phyloP scores from a whole-genome alignment of 345 rosid genomes.

The Aurinia saxatilis region DNA sequence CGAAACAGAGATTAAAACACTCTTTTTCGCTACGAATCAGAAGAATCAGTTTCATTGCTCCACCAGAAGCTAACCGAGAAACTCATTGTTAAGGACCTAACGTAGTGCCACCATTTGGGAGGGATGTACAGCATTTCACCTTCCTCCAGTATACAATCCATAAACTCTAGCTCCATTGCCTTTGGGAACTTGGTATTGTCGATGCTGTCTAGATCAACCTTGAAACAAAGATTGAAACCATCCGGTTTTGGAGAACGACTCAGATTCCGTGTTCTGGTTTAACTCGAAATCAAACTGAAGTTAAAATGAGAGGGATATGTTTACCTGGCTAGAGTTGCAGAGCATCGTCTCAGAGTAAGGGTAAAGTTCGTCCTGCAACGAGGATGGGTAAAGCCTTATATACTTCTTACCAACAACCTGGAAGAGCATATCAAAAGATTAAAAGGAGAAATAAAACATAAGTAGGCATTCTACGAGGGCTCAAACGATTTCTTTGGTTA shows the following conservation, averaged over 20 bases:
- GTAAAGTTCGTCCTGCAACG: slow-evolving; percentile 67
- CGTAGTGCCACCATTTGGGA: slow-evolving; percentile 99
- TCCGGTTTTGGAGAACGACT: background rate
- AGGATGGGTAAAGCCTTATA: slow-evolving; percentile 71
- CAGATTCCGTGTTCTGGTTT: background rate
- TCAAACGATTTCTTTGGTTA: slow-evolving; percentile 20
- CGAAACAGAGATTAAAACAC: background rate
- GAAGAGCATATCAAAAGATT: slow-evolving; percentile 8
- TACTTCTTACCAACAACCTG: slow-evolving; percentile 96
- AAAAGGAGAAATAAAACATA: background rate
- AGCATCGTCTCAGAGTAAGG: slow-evolving; percentile 87
- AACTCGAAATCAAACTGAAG: background rate
- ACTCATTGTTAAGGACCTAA: slow-evolving; percentile 73
- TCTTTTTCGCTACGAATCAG: slow-evolving; percentile 14
- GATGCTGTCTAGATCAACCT: slow-evolving; percentile 91
- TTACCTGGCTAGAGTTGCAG: slow-evolving; percentile 89
- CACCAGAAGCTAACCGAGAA: slow-evolving; percentile 97
- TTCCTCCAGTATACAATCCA: slow-evolving; percentile 85
- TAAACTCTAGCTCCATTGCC: slow-evolving; percentile 55
- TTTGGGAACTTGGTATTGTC: slow-evolving; percentile 54
- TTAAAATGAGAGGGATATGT: background rate
- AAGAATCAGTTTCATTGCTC: slow-evolving; percentile 38
- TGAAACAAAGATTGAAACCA: slow-evolving; percentile 21
- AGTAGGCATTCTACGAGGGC: too few species aligned
- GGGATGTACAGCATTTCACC: slow-evolving; percentile 99